Percentiles rank a stretch among this genome's conserved stretches.
Conservation (phyloP, 352 stramenopile genomes). For the Plasmopara muralis region DNA sequence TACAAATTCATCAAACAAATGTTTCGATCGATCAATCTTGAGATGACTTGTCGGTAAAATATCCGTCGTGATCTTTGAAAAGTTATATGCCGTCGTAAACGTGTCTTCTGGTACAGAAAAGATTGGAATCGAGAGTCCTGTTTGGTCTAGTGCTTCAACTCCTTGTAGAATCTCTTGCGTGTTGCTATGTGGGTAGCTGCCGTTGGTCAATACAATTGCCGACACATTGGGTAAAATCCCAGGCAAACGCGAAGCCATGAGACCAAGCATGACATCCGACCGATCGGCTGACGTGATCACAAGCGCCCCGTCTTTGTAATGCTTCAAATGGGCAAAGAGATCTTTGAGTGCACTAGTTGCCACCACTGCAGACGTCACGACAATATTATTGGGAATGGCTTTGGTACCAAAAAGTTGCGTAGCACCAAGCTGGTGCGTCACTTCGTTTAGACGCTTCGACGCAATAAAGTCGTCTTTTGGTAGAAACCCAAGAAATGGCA, state of each 20-base stretch:
- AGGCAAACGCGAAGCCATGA: constrained; percentile 60
- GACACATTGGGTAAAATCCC: constrained; percentile 61
- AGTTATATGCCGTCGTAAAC: constrained; percentile 49
- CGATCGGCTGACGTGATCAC: constrained; percentile 76
- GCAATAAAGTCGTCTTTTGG: constrained; percentile 61
- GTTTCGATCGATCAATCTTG: constrained; percentile 66
- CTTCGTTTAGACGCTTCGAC: constrained; percentile 74
- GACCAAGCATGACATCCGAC: constrained; percentile 61
- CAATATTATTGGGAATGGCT: constrained; percentile 59
- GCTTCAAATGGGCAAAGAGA: constrained; percentile 67
- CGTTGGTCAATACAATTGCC: constrained; percentile 70
- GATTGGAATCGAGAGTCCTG: constrained; percentile 63
- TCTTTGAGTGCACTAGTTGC: constrained; percentile 68
- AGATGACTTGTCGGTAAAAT: constrained; percentile 61
- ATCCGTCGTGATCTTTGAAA: constrained; percentile 54
- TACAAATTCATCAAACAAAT: constrained; percentile 58
- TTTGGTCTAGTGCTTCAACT: constrained; percentile 59
- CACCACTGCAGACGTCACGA: constrained; percentile 59
- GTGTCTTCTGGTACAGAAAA: constrained; percentile 61
- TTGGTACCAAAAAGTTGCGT: constrained; percentile 57
- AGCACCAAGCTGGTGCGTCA: constrained; percentile 53
- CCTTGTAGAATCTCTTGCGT: constrained; percentile 64
- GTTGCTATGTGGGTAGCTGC: constrained; percentile 68
- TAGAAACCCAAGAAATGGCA: constrained; percentile 63
- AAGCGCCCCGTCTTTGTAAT: constrained; percentile 66